phyloP scores from a whole-genome alignment of 441 rosid species.

The Daphne laureola region DNA sequence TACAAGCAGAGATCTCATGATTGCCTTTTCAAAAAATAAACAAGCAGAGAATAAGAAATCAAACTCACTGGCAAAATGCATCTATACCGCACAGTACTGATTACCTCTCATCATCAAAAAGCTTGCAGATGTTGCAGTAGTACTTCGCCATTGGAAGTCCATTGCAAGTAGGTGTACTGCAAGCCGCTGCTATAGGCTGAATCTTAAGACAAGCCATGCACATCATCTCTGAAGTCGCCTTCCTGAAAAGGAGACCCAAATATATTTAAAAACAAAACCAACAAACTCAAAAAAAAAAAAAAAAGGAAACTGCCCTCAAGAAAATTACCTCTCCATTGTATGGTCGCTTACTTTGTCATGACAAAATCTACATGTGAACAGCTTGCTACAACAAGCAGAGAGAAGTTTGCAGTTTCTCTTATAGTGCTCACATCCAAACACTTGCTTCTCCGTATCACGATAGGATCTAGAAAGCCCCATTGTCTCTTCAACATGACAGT shows the following conservation, averaged over 20 bases:
- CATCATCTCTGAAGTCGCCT: constrained; percentile 93
- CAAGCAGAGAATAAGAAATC: no score
- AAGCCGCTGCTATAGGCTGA: constrained; percentile 80
- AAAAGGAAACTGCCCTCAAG: constrained; percentile 7
- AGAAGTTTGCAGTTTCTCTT: constrained; percentile 89
- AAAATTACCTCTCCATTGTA: constrained; percentile 77
- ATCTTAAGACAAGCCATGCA: constrained; percentile 83
- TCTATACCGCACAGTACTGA: background rate
- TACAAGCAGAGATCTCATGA: no score
- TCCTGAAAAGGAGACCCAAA: constrained; percentile 37
- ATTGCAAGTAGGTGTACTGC: constrained; percentile 64
- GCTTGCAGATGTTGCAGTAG: constrained; percentile 83
- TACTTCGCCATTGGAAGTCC: constrained; percentile 81
- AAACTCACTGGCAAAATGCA: background rate
- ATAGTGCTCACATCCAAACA: constrained; percentile 91
- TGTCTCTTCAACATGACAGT: constrained; percentile 44
- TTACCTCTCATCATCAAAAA: constrained; percentile 95
- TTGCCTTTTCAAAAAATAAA: background rate
- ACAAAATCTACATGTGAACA: constrained; percentile 82
- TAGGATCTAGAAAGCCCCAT: constrained; percentile 63
- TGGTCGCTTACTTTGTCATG: constrained; percentile 96
- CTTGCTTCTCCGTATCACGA: constrained; percentile 51
- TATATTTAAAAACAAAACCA: constrained; percentile 10
- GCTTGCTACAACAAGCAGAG: constrained; percentile 84
- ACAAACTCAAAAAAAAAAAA: constrained; percentile 16